Base-by-base conservation (phyloP, 2,329 filamentous ascomycete species). In the Cytospora paraplurivora region DNA sequence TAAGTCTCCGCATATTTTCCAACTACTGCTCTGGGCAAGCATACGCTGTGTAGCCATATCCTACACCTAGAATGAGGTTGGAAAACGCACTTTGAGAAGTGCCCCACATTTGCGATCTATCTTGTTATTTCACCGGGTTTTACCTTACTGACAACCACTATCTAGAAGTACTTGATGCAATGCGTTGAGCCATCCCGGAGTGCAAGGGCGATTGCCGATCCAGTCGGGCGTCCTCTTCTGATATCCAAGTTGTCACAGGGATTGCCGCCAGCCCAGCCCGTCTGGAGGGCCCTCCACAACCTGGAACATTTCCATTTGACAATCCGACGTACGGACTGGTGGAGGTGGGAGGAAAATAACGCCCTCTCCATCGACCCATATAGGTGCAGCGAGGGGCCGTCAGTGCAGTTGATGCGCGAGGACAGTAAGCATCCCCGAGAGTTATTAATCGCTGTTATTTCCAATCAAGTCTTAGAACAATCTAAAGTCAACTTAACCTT, bases 241-340 rank as follows among this genome's bases (percentile, higher is more conserved):
- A 15, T 34, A 11, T n/a, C 17, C 4, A 41, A 53, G 15, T 52
- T 56, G 4, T 41, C 52, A 12, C 37, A 15, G 11, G 59, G 52
- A 6, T 4, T 38, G 15, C 13, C 54, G 12, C 61, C 55, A 15
- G 27, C 37, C 6, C 55, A 62, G 3, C 61, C 55, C 12, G 27
- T 50, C 12, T 57, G 55, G 61, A 27, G 49, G 5, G n/a, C 47
- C 10, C 17, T 60, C 6, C n/a, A 50, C 50, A 52, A 53, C 27
- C 47, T 66, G 19, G 21, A 51, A 27, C 34, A 57, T 3, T 35
- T 66, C 11, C 64, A 59, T 21, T 35, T 66, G 12, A 63, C 64
- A 11, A 27, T 66, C 19, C 56, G 64, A 7, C 60, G 56, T 15
- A 37, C 21, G 8, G 60, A 66, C 37, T 66, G 64, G 64, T n/a